Evolutionary conservation across 495 filamentous ascomycete species (phyloP).

Genomic region (Chaetomium cochliodes): DNA sequence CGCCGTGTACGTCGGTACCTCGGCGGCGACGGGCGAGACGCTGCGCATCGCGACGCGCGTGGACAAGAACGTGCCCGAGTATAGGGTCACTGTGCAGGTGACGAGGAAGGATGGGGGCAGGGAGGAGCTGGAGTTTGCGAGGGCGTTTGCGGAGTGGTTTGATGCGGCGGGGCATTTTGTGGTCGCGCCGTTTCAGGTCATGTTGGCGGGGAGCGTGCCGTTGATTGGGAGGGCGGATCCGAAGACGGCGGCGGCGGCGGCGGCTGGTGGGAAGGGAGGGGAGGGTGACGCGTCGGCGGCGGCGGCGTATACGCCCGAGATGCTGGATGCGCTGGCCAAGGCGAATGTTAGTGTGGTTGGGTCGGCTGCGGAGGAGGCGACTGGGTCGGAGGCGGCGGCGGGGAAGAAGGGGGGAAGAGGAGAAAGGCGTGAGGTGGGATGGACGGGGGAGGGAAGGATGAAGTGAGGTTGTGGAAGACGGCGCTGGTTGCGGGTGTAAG

Average conservation of each 20-base stretch:
- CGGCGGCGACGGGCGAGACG: slow-evolving; percentile 35
- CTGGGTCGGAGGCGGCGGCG: slow-evolving; percentile 26
- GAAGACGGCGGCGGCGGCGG: slow-evolving; percentile 43
- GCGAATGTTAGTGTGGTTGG: slow-evolving; percentile 32
- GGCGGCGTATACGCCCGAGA: slow-evolving; percentile 37
- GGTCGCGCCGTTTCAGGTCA: slow-evolving; percentile 76
- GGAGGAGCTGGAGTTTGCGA: slow-evolving; percentile 55
- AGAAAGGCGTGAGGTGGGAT: slow-evolving; percentile 44
- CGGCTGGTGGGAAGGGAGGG: slow-evolving; percentile 11
- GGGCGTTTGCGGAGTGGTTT: slow-evolving; percentile 85
- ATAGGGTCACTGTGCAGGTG: slow-evolving; percentile 67
- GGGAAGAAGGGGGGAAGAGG: slow-evolving; percentile 45
- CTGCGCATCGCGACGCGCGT: slow-evolving; percentile 65
- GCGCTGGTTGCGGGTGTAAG: background rate
- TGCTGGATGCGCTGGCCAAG: slow-evolving; percentile 43
- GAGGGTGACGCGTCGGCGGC: slow-evolving; percentile 10
- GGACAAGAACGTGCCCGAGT: slow-evolving; percentile 75
- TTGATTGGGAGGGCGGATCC: slow-evolving; percentile 67
- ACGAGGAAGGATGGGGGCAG: slow-evolving; percentile 48
- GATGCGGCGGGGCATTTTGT: slow-evolving; percentile 78
- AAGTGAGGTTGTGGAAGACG: background rate
- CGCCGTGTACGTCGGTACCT: slow-evolving; percentile 73
- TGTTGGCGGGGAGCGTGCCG: slow-evolving; percentile 69
- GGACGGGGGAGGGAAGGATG: background rate
- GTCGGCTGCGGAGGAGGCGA: slow-evolving; percentile 29